Conservation (phyloP, 768 basidiomycete genomes). For the Dioszegia hungarica region DNA sequence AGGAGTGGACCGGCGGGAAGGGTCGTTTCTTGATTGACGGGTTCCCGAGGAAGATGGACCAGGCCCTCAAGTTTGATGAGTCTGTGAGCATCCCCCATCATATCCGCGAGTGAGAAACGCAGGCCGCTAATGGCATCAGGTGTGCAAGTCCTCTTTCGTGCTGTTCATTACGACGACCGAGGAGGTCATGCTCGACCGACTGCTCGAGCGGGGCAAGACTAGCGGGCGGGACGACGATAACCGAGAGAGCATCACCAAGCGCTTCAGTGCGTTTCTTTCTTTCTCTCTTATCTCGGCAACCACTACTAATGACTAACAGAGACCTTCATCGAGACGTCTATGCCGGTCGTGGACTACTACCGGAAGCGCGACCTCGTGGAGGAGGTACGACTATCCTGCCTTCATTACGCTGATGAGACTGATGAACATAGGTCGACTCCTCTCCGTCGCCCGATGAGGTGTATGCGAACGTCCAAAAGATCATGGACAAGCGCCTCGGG, state of each 20-base stretch:
- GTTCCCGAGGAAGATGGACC: conserved; percentile 98
- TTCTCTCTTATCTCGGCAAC: too few relatives aligned
- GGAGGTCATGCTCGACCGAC: conserved; percentile 75
- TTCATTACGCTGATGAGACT: neutral
- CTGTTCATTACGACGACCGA: conserved; percentile 84
- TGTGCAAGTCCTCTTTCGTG: conserved; percentile 72
- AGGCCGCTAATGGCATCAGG: conserved; percentile 52
- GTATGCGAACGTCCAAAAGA: conserved; percentile 58
- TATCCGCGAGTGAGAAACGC: neutral
- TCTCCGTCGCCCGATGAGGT: conserved; percentile 64
- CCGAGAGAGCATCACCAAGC: conserved; percentile 85
- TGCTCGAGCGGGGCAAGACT: conserved; percentile 86
- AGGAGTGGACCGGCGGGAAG: conserved; percentile 63
- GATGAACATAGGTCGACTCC: conserved; percentile 47
- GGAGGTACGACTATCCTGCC: conserved; percentile 57
- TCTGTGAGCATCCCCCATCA: conserved; percentile 56
- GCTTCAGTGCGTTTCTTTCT: conserved; percentile 65
- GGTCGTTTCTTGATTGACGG: conserved; percentile 94
- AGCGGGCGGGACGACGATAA: conserved; percentile 96
- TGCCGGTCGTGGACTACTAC: conserved; percentile 91
- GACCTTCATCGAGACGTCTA: conserved; percentile 79
- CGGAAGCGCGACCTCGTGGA: conserved; percentile 63
- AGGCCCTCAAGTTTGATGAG: conserved; percentile 84
- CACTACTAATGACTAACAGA: conserved; percentile 52
- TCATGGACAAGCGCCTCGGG: conserved; percentile 56